phyloP scores from a whole-genome alignment of 2,329 filamentous ascomycete genomes.

The Aspergillus felis region DNA sequence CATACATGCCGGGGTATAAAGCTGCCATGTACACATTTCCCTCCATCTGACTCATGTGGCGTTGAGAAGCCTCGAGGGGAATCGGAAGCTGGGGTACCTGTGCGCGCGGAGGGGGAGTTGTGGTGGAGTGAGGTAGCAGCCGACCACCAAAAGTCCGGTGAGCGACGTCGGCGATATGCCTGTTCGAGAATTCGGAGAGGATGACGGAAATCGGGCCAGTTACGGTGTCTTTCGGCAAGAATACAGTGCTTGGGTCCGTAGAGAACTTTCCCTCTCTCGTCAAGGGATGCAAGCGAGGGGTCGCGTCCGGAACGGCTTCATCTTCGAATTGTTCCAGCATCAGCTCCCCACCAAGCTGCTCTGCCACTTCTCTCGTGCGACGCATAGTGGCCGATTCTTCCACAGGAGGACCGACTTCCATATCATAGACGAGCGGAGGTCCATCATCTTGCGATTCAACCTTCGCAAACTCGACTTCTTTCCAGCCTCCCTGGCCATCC shows the following conservation, averaged over 20 bases:
- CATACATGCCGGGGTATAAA: slow-evolving; percentile 60
- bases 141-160: slow-evolving; percentile 71
- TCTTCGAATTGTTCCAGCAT: slow-evolving; percentile 43
- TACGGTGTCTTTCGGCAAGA: slow-evolving; percentile 67
- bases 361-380: slow-evolving; percentile 36
- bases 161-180: slow-evolving; percentile 70
- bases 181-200: slow-evolving; percentile 63
- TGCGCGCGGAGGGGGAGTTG: slow-evolving; percentile 57
- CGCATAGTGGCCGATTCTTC: slow-evolving; percentile 30
- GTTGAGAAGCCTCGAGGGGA: slow-evolving; percentile 52
- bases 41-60: slow-evolving; percentile 58
- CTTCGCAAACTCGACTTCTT: slow-evolving; percentile 29
- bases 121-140: slow-evolving; percentile 71
- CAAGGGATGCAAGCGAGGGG: slow-evolving; percentile 65
- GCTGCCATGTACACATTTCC: slow-evolving; percentile 57
- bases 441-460: slow-evolving; percentile 18
- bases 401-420: slow-evolving; percentile 22
- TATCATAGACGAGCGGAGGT: slow-evolving; percentile 25
- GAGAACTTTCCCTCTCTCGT: slow-evolving; percentile 71
- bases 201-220: slow-evolving; percentile 66
- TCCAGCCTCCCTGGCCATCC: slow-evolving; percentile 36
- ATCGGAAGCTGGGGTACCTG: slow-evolving; percentile 55
- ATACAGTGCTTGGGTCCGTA: slow-evolving; percentile 68
- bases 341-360: slow-evolving; percentile 38
- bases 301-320: slow-evolving; percentile 37